These are phyloP conservation scores for Fusarium dimerum DNA, from an alignment of 2,329 filamentous ascomycete genomes.

Conservation along the genomic window DNA sequence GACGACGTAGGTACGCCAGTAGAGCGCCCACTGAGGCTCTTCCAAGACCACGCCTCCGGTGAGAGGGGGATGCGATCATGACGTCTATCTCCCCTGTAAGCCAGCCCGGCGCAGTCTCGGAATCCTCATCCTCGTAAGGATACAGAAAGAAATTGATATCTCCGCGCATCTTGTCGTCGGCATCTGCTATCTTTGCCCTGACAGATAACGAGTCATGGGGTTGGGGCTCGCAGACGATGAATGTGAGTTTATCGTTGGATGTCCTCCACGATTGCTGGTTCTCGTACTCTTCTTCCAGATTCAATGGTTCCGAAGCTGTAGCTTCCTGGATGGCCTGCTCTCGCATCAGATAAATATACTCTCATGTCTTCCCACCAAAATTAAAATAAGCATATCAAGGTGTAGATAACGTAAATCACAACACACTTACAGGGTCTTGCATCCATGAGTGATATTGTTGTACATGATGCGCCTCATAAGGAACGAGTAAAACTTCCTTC, in stretches of 20 bases:
- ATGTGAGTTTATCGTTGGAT: conserved; percentile 86
- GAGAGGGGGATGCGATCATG: conserved; percentile 69
- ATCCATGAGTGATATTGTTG: conserved; percentile 87
- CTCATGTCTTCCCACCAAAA: too few relatives aligned
- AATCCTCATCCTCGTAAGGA: conserved; percentile 52
- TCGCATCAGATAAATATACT: too few relatives aligned
- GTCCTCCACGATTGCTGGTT: conserved; percentile 89
- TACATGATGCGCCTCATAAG: conserved; percentile 82
- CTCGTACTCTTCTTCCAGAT: conserved; percentile 77
- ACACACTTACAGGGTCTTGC: conserved; percentile 66
- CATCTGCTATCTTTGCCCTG: conserved; percentile 52
- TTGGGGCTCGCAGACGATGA: conserved; percentile 68
- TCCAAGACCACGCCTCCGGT: conserved; percentile 66
- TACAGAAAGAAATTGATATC: conserved; percentile 83
- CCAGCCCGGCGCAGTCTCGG: conserved; percentile 24
- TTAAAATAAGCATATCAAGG: not conserved
- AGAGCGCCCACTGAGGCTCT: conserved; percentile 66
- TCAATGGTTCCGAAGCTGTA: conserved; percentile 85
- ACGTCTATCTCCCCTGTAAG: conserved; percentile 77
- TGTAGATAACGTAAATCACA: too few relatives aligned
- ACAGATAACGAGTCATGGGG: conserved; percentile 1
- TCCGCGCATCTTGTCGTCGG: conserved; percentile 62
- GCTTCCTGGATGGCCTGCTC: conserved; percentile 72
- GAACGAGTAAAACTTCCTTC: conserved; percentile 71
- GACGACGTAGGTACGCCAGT: conserved; percentile 63